Conservation (phyloP, 305 asterid species). For the Fraxinus paxiana region DNA sequence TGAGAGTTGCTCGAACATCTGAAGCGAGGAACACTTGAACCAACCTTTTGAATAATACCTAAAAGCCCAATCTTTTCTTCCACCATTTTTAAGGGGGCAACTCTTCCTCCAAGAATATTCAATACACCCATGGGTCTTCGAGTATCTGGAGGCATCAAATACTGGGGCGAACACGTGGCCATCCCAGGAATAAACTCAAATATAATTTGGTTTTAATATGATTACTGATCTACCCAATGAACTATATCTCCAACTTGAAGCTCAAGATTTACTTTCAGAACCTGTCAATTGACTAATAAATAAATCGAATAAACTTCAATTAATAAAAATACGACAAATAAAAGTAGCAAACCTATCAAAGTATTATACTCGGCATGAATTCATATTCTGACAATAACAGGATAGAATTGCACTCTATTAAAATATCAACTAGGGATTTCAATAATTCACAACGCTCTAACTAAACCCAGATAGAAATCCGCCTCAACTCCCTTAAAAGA, state of each 20-base stretch:
- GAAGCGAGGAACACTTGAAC: constrained; percentile 36
- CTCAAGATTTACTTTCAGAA: background rate
- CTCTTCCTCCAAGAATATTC: constrained; percentile 52
- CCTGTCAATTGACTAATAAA: constrained; percentile 14
- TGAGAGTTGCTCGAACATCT: constrained; percentile 68
- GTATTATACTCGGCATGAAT: background rate
- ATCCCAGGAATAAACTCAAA: constrained; percentile 32
- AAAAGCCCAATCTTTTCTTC: constrained; percentile 48
- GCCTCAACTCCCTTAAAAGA: background rate
- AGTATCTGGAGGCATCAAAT: constrained; percentile 53
- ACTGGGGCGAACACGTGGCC: constrained; percentile 66
- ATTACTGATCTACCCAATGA: constrained; percentile 25
- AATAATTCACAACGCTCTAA: background rate
- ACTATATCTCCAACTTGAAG: constrained; percentile 19
- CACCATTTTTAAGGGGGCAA: constrained; percentile 43
- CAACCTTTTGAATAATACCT: constrained; percentile 28
- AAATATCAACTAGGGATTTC: background rate
- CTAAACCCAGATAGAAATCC: constrained; percentile 10
- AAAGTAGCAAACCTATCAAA: background rate
- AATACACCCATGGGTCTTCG: constrained; percentile 43
- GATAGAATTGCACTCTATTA: background rate
- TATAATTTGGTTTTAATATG: constrained; percentile 17
- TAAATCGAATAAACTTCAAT: constrained; percentile 1
- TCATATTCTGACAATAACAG: background rate
- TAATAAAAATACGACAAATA: background rate